A percentile compares a stretch with the other conserved stretches of the same genome.
phyloP scores from a whole-genome alignment of 345 rosid species.

The Dipteronia dyeriana region DNA sequence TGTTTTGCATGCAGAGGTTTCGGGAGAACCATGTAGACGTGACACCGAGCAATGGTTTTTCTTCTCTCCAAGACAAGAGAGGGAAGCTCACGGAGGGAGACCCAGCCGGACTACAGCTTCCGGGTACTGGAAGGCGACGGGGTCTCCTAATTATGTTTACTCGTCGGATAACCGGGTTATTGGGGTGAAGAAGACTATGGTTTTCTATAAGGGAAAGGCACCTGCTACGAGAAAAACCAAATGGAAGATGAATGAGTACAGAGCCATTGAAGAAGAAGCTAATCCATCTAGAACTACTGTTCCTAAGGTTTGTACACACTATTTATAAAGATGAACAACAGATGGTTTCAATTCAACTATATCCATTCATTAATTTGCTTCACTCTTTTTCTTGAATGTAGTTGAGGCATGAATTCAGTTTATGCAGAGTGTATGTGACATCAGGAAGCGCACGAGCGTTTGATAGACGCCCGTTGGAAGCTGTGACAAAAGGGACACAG shows the following conservation, averaged over 20 bases:
- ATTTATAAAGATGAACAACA: not conserved
- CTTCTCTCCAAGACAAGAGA: slow-evolving; percentile 79
- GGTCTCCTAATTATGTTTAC: slow-evolving; percentile 81
- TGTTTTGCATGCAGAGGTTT: slow-evolving; percentile 47
- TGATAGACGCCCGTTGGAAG: slow-evolving; percentile 82
- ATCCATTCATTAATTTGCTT: not conserved
- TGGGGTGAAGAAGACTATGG: slow-evolving; percentile 90
- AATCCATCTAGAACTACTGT: slow-evolving; percentile 26
- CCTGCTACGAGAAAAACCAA: slow-evolving; percentile 82
- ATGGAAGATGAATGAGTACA: slow-evolving; percentile 97
- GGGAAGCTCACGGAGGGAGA: slow-evolving; percentile 87
- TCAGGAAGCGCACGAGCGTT: slow-evolving; percentile 80
- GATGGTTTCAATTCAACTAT: not conserved
- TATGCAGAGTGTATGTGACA: slow-evolving; percentile 79
- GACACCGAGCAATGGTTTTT: slow-evolving; percentile 97
- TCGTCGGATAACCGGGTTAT: slow-evolving; percentile 67
- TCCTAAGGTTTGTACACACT: slow-evolving; percentile 42
- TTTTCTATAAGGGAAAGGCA: slow-evolving; percentile 86
- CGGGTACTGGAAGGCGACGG: slow-evolving; percentile 99
- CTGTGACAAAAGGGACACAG: slow-evolving; percentile 27
- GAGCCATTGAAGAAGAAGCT: slow-evolving; percentile 58
- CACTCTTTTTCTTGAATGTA: slow-evolving; percentile 34
- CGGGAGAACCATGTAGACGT: slow-evolving; percentile 63
- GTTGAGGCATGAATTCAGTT: slow-evolving; percentile 81
- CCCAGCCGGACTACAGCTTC: slow-evolving; percentile 70